These are phyloP conservation scores for Oxyria digyna DNA, from an alignment of 148 eudicot genomes.

Conservation along the genomic window DNA sequence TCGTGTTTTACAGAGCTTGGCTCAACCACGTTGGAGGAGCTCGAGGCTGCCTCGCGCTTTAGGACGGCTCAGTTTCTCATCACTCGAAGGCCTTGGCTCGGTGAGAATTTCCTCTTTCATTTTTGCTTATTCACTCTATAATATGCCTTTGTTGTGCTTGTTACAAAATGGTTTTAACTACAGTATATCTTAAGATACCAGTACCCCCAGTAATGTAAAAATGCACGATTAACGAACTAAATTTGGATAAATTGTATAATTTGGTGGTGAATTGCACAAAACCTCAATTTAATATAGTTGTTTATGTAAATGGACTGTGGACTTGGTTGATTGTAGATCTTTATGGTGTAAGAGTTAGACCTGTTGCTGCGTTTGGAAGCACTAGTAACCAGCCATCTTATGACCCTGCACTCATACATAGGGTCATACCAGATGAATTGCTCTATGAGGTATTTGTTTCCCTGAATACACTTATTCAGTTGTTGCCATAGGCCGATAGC, in stretches of 20 bases:
- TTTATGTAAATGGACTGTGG: not conserved
- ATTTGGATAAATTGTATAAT: not conserved
- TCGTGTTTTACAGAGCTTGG: not conserved
- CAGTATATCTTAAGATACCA: too few relatives aligned
- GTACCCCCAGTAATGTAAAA: too few relatives aligned
- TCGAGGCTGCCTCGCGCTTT: slow-evolving; percentile 62
- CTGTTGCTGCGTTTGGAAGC: slow-evolving; percentile 73
- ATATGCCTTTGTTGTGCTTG: too few relatives aligned
- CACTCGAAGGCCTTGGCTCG: slow-evolving; percentile 91
- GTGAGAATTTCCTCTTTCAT: slow-evolving; percentile 21
- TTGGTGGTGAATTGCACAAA: not conserved
- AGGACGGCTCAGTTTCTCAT: slow-evolving; percentile 55
- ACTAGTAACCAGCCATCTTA: slow-evolving; percentile 35
- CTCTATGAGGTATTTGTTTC: slow-evolving; percentile 67
- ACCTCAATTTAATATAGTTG: not conserved
- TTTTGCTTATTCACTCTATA: not conserved
- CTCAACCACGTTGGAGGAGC: slow-evolving; percentile 45
- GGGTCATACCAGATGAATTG: slow-evolving; percentile 76
- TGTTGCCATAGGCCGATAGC: not conserved
- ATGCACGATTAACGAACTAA: not conserved
- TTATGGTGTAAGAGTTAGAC: slow-evolving; percentile 74
- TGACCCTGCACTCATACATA: slow-evolving; percentile 71
- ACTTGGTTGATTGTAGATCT: slow-evolving; percentile 34
- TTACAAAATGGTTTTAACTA: too few relatives aligned
- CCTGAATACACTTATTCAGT: not conserved